These are phyloP conservation scores for Kalmanozyma brasiliensis DNA, from an alignment of 1,284 basidiomycete genomes.

Conservation along the genomic window DNA sequence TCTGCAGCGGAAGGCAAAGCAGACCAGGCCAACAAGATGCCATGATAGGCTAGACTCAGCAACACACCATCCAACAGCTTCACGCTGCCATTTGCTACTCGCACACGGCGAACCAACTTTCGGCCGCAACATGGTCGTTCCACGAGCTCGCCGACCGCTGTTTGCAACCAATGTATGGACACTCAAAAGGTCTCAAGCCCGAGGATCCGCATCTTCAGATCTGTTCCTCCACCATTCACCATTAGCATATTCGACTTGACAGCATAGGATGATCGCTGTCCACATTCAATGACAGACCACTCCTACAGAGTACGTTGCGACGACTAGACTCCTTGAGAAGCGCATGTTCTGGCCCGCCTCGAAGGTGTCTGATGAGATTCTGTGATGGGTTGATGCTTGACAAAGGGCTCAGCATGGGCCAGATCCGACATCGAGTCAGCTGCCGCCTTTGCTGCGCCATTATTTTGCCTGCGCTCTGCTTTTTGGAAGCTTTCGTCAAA, in stretches of 20 bases:
- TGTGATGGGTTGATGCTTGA: too few species aligned
- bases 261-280: neutral
- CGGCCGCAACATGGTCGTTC: too few species aligned
- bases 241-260: neutral
- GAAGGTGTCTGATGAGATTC: too few species aligned
- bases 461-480: too few species aligned
- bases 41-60: slow-evolving; percentile 9
- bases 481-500: too few species aligned
- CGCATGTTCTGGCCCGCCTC: too few species aligned
- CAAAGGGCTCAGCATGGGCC: neutral
- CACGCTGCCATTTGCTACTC: too few species aligned
- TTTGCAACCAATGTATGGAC: slow-evolving; percentile 36
- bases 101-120: too few species aligned
- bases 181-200: slow-evolving; percentile 2
- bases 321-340: too few species aligned
- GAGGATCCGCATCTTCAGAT: neutral
- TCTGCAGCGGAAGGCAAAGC: slow-evolving; percentile 18
- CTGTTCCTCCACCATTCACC: slow-evolving; percentile 20
- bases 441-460: neutral
- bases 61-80: neutral
- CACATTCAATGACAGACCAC: neutral
- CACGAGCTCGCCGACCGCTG: neutral
- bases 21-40: slow-evolving; percentile 21
- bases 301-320: too few species aligned
- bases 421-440: slow-evolving; percentile 1